Percentiles rank a stretch among this genome's conserved stretches.
phyloP scores from a whole-genome alignment of 371 early-diverging fungal genomes.

The Zopfochytrium polystomum region DNA sequence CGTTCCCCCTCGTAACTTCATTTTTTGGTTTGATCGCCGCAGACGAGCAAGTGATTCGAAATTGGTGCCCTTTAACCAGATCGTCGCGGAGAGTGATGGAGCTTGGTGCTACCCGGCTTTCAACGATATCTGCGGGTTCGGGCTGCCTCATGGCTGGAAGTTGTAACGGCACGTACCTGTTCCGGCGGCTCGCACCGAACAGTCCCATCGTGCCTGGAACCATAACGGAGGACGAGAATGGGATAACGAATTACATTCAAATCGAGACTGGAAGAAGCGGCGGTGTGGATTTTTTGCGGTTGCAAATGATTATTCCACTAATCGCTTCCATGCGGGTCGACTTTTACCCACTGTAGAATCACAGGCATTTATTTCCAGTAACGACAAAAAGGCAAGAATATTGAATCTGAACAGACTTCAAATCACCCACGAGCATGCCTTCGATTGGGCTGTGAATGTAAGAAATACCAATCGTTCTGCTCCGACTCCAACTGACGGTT shows the following conservation, averaged over 20 bases:
- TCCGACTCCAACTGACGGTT: too few species aligned
- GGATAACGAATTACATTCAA: conserved; percentile 67
- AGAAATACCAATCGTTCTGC: too few species aligned
- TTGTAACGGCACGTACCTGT: conserved; percentile 50
- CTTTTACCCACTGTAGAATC: conserved; percentile 7
- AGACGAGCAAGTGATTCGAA: too few species aligned
- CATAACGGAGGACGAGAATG: conserved; percentile 39
- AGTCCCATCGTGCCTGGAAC: conserved; percentile 36
- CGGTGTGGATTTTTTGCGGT: conserved; percentile 9
- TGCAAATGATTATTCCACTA: not conserved
- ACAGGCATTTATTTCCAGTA: conserved; percentile 57
- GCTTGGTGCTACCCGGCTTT: conserved; percentile 31
- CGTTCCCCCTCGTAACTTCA: too few species aligned
- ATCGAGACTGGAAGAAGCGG: conserved; percentile 45
- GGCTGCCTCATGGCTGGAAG: conserved; percentile 57
- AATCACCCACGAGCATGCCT: conserved; percentile 34
- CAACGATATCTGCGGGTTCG: conserved; percentile 42
- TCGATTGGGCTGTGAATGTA: conserved; percentile 72
- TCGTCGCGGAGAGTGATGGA: conserved; percentile 49
- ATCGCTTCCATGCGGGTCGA: not conserved
- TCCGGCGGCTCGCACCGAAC: conserved; percentile 23
- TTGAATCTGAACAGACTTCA: conserved; percentile 52
- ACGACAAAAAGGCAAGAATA: conserved; percentile 54
- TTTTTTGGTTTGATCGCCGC: too few species aligned
- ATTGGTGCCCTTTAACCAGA: conserved; percentile 57